Conservation (phyloP, 2,329 filamentous ascomycete genomes). For the Juglanconis juglandina region DNA sequence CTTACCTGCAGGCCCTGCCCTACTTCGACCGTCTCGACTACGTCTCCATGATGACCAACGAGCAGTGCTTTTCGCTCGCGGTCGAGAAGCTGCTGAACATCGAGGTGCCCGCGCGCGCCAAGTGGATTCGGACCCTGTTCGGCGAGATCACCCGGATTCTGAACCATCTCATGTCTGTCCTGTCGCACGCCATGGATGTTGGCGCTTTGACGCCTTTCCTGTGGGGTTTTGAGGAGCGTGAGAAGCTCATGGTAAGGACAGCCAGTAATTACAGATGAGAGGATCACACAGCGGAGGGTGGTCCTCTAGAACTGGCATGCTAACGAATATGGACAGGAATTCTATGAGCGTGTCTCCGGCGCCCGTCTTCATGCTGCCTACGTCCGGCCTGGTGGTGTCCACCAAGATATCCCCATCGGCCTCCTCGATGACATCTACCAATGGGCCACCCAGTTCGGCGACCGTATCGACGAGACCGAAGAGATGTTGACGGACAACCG, state of each 20-base stretch:
- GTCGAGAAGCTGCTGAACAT: conserved; percentile 98
- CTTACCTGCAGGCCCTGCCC: conserved; percentile 93
- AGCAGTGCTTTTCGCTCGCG: conserved; percentile 92
- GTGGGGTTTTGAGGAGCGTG: conserved; percentile 99
- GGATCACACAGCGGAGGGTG: neutral
- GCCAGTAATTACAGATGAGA: too few species aligned
- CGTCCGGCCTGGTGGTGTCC: conserved; percentile 91
- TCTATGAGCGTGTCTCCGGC: conserved; percentile 98
- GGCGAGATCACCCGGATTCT: conserved; percentile 89
- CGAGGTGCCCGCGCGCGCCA: conserved; percentile 90
- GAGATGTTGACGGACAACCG: conserved; percentile 98
- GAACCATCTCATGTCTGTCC: conserved; percentile 96
- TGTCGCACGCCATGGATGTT: conserved; percentile 98
- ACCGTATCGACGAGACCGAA: conserved; percentile 97
- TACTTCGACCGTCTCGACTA: conserved; percentile 99
- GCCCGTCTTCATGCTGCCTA: conserved; percentile 97
- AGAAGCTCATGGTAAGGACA: conserved; percentile 90
- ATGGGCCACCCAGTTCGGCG: conserved; percentile 98
- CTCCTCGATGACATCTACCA: conserved; percentile 99
- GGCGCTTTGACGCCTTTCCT: conserved; percentile 96
- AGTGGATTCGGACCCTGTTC: conserved; percentile 95
- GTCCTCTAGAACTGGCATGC: neutral
- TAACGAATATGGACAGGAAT: conserved; percentile 63
- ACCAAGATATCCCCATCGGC: conserved; percentile 89
- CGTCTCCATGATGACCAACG: conserved; percentile 99